Base-by-base conservation (phyloP, 2,329 filamentous ascomycete species). In the Xylariaceae sp. region DNA sequence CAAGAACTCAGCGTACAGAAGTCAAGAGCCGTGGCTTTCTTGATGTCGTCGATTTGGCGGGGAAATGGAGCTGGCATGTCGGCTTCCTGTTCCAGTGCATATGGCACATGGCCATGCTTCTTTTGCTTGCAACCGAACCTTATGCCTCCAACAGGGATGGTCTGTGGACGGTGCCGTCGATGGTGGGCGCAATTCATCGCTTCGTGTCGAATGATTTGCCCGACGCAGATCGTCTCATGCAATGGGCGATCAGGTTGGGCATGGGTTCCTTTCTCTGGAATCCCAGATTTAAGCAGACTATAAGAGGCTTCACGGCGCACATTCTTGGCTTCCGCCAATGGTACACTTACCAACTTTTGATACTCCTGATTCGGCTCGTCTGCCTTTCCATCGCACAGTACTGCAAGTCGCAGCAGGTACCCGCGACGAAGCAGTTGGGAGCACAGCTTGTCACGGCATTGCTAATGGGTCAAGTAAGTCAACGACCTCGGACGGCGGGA, bases 221-320 rank as follows among this genome's bases (percentile, higher is more conserved):
- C 8, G 48, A 46, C 0, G 44, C 59, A 1, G 59, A 63, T 3
- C 46, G 50, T 5, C 46, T 73, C 28, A 60, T 71, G 19, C 61
- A 61, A 33, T 64, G 65, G 48, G 64, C 70, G 14, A 56, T 80
- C 14, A 45, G 58, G 33, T 57, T 68, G 10, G 70, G 69, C 22
- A 43, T 75, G 3, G 46, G 69, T 13, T 70, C 76, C 3, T 57
- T 70, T 10, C 81, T 76, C 70, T 85, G 81, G 81, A 85, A 84
- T 41, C 78, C 79, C 0, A 71, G 70, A 38, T 73, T 83, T 43
- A 67, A 73, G 21, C 67, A 79, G 46, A 72, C 70, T 3, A 63
- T 67, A 21, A 65, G 71, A n/a, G 78, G 75, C 35, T 81, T 71
- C 51, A 72, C 66, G 18, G 68, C 61, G 40, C 77, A 73, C 36